Evolutionary conservation across 2,329 filamentous ascomycete genomes (phyloP), one percentile per base, ranked within the genome.

Genomic region (Aureobasidium sp.): DNA sequence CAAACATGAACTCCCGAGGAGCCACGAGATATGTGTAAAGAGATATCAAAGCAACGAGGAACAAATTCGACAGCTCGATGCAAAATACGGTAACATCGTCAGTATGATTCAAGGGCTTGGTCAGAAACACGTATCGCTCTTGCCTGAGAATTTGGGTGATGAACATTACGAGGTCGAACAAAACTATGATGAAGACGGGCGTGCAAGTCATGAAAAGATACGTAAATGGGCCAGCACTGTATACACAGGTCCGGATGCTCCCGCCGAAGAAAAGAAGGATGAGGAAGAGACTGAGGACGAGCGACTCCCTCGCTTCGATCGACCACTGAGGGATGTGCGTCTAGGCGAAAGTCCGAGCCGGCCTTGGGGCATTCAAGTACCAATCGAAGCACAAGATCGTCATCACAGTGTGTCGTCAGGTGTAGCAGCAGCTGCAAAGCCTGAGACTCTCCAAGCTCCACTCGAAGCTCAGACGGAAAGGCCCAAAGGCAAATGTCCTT

Each of bases 91-190:
- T 66, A 93, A 88, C 71, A 79, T 97, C 47, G 91, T 90, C 67
- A 95, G 85, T 75, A 97, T 97, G 93, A 95, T 97, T 64, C 88
- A 94, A 73, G 91, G 91, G 9, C 79, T 97, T 41, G 90, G 91
- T 53, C 84, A 87, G 66, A 90, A 95, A 68, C 93, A 97, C 71
- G 89, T 94, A 71, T 87, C 90, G 6, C 91, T 94, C 84, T 78
- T 97, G 32, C 89, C 89, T 1, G 79, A 82, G 42, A 77, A 79
- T 59, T 74, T 76, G 9, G 75, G 76, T 15, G 77, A 79, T 6
- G 81, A 83, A 65, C 32, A 50, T 34, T 78, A 81, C 29, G 68
- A 63, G n/a, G 67, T 63, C 36, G 70, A 66, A 32, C 70, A 69
- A 58, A 70, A 69, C 41, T 37, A 39, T 7, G 74, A 72, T 49